Conservation (phyloP, 129 eudicot genomes). For the Helianthus annuus region HanXRQr2.0-SUNRISE NC_035437.2:93900666-93901165, state of each 20-base stretch:
- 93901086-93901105: conserved; percentile 31
- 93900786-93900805: conserved; percentile 74
- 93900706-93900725: too few relatives aligned
- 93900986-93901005: conserved; percentile 39
- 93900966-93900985: conserved; percentile 53
- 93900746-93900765: conserved; percentile 82
- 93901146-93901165: background rate
- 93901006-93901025: conserved; percentile 20
- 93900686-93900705: too few relatives aligned
- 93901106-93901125: background rate
- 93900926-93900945: conserved; percentile 53
- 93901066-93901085: conserved; percentile 18
- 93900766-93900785: conserved; percentile 76
- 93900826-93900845: background rate
- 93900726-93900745: conserved; percentile 27
- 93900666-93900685: too few relatives aligned
- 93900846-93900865: background rate
- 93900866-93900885: background rate
- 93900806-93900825: conserved; percentile 9
- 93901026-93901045: conserved; percentile 8
- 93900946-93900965: conserved; percentile 82
- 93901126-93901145: background rate
- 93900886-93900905: conserved; percentile 9
- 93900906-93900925: conserved; percentile 74
- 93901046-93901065: conserved; percentile 21